Percentiles rank a stretch among this genome's conserved stretches.
These are phyloP conservation scores for Dimargaris verticillata DNA, from an alignment of 192 early-diverging fungal species.

Conservation along the genomic window DNA sequence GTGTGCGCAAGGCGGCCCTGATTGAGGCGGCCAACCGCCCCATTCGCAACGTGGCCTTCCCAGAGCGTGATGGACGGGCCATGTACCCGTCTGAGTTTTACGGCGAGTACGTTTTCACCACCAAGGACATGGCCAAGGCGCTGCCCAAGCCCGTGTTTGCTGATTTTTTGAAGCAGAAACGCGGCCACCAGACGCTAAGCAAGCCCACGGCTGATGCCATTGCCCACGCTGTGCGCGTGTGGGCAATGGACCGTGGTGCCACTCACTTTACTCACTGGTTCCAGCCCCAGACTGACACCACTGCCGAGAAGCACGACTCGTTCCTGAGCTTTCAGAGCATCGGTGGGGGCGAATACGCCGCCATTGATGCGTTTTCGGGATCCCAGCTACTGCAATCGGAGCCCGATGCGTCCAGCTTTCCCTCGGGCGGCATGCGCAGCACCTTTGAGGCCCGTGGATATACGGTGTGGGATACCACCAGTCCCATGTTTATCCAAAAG, in stretches of 20 bases:
- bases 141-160: constrained; percentile 93
- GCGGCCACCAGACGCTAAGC: constrained; percentile 78
- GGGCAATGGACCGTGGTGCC: constrained; percentile 94
- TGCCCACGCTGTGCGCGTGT: constrained; percentile 93
- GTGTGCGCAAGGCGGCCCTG: constrained; percentile 27
- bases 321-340: constrained; percentile 82
- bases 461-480: constrained; percentile 96
- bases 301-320: constrained; percentile 98
- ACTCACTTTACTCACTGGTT: constrained; percentile 99
- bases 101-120: constrained; percentile 85
- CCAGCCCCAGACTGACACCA: constrained; percentile 97
- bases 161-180: constrained; percentile 82
- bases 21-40: constrained; percentile 44
- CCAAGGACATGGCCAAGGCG: constrained; percentile 71
- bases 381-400: constrained; percentile 94
- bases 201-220: constrained; percentile 92
- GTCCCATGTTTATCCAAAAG: constrained; percentile 87
- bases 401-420: constrained; percentile 98
- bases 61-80: constrained; percentile 50
- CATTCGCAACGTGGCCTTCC: constrained; percentile 63
- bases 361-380: constrained; percentile 94
- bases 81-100: constrained; percentile 80
- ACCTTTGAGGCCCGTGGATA: constrained; percentile 99
- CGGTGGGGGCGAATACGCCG: constrained; percentile 57
- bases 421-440: constrained; percentile 90